Percentiles rank a stretch among this genome's conserved stretches.
phyloP scores from a whole-genome alignment of 2,329 filamentous ascomycete genomes.

The Akanthomyces dipterigenus region DNA sequence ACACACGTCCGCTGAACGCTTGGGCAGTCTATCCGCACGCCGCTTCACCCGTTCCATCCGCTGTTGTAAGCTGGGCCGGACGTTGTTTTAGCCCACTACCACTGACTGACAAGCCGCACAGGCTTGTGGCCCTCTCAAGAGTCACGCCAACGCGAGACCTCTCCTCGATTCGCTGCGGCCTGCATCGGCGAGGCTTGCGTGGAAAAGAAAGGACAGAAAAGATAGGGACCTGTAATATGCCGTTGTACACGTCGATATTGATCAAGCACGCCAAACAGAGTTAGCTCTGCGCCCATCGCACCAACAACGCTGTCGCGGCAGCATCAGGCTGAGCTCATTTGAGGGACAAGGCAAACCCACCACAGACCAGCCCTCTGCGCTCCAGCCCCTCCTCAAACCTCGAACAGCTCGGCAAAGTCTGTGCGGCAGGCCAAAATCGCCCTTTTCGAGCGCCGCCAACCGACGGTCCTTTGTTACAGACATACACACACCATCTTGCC shows the following conservation, averaged over 20 bases:
- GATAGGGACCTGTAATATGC: too few relatives aligned
- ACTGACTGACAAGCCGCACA: constrained; percentile 2
- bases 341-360: constrained; percentile 1
- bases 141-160: background rate
- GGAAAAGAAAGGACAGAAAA: background rate
- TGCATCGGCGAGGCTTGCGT: background rate
- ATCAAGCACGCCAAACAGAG: background rate
- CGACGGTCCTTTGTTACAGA: constrained; percentile 7
- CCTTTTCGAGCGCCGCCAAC: constrained; percentile 3
- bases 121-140: background rate
- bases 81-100: background rate
- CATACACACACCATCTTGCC: constrained; percentile 3
- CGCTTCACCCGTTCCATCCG: background rate
- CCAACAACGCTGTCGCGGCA: background rate
- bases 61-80: background rate
- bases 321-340: background rate
- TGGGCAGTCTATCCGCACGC: background rate
- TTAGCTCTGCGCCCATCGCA: background rate
- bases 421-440: constrained; percentile 9
- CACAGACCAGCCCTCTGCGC: background rate
- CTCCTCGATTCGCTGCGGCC: background rate
- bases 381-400: constrained; percentile 4
- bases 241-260: background rate
- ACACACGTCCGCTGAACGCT: background rate
- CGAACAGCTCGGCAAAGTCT: constrained; percentile 1